These are phyloP conservation scores for Neolentinus lepideus DNA, from an alignment of 1,284 basidiomycete species.

Conservation along the genomic window DNA sequence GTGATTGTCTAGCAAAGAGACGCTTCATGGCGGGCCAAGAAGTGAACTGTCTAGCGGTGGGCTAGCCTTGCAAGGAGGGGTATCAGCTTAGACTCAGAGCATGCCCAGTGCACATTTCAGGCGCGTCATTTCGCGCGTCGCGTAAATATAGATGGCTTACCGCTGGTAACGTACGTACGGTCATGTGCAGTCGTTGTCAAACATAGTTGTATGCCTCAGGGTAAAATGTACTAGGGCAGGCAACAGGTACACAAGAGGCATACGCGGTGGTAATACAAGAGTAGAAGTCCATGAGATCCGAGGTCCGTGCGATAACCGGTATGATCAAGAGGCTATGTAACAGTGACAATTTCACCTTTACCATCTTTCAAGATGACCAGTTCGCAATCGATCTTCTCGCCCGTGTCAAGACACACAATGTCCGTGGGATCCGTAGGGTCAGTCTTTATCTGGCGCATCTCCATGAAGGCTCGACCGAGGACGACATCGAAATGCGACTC, in stretches of 20 bases:
- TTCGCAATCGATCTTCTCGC: slow-evolving; percentile 91
- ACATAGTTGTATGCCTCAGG: too few relatives aligned
- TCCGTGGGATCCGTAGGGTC: slow-evolving; percentile 84
- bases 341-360: slow-evolving; percentile 80
- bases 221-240: too few relatives aligned
- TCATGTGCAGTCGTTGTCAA: not conserved
- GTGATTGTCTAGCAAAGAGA: slow-evolving; percentile 12
- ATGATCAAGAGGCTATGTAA: slow-evolving; percentile 42
- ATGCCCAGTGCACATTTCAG: not conserved
- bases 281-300: not conserved
- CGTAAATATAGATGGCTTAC: not conserved
- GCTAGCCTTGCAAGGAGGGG: not conserved
- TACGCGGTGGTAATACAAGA: not conserved
- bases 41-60: not conserved
- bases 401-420: slow-evolving; percentile 90
- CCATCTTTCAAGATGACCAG: slow-evolving; percentile 86
- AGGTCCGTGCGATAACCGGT: too few relatives aligned
- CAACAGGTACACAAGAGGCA: too few relatives aligned
- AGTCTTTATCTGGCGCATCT: slow-evolving; percentile 80
- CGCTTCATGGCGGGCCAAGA: not conserved
- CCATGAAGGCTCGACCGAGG: slow-evolving; percentile 90
- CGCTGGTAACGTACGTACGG: not conserved
- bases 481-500: slow-evolving; percentile 97
- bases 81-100: not conserved
- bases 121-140: not conserved